These are phyloP conservation scores for Halophytophthora polymorphica DNA, from an alignment of 352 stramenopile species.

Conservation along the genomic window DNA sequence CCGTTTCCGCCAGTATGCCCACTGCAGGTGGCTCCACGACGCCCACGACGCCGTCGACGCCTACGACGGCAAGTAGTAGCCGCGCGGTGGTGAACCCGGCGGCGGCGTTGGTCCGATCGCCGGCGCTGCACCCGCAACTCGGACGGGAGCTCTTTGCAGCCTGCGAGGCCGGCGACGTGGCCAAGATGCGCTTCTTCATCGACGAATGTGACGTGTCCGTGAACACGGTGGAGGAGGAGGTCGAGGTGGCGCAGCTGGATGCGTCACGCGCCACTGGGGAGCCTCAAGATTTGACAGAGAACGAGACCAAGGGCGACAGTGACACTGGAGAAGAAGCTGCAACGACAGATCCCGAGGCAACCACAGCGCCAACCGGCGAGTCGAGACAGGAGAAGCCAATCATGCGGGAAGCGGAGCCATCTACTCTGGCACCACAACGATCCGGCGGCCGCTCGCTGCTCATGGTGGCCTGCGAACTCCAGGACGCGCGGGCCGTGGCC, in stretches of 20 bases:
- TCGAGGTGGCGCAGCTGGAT: neutral
- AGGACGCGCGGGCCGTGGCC: slow-evolving; percentile 10
- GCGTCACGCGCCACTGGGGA: no score
- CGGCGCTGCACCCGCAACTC: slow-evolving; percentile 36
- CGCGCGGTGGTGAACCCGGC: slow-evolving; percentile 12
- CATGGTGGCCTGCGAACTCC: slow-evolving; percentile 25
- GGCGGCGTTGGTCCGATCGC: slow-evolving; percentile 3
- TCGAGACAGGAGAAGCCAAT: neutral
- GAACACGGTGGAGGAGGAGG: slow-evolving; percentile 20
- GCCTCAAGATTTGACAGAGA: no score
- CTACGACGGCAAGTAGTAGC: neutral
- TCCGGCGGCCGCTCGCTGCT: slow-evolving; percentile 22
- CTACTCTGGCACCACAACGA: neutral
- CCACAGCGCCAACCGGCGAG: no score
- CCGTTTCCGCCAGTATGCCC: neutral
- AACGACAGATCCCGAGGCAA: no score
- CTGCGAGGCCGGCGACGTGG: slow-evolving; percentile 20
- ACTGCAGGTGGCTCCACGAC: neutral
- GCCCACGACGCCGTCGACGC: neutral
- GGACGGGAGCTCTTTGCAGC: slow-evolving; percentile 24
- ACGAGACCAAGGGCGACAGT: no score
- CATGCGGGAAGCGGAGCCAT: neutral
- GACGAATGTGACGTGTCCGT: slow-evolving; percentile 39
- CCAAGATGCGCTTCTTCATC: slow-evolving; percentile 29
- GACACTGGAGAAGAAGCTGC: slow-evolving; percentile 12